Percentiles rank a stretch among this genome's conserved stretches.
Conservation (phyloP, 2,329 filamentous ascomycete genomes). For the Cercospora sp. region DNA sequence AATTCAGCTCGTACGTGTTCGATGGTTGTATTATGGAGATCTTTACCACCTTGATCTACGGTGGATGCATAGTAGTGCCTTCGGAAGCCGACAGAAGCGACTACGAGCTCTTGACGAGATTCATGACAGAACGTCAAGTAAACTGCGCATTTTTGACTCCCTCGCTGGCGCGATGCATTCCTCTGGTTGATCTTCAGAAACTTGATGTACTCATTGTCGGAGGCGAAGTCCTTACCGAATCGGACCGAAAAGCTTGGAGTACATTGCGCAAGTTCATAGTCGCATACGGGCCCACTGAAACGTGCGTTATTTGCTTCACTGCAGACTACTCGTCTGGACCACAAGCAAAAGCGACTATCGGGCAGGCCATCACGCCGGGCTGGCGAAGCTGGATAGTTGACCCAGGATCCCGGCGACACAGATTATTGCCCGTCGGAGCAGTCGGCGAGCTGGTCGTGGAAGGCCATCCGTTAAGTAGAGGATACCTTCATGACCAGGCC, state of each 20-base stretch:
- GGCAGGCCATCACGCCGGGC: constrained; percentile 4
- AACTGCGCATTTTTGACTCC: constrained; percentile 15
- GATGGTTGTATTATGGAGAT: constrained; percentile 41
- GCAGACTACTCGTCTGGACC: not conserved
- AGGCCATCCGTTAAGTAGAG: constrained; percentile 15
- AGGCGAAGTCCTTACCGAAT: constrained; percentile 9
- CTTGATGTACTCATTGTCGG: constrained; percentile 10
- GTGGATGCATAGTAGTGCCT: constrained; percentile 10
- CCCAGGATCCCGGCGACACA: not conserved
- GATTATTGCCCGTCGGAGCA: not conserved
- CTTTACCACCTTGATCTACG: constrained; percentile 32
- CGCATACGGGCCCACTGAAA: constrained; percentile 21
- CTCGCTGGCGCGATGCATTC: not conserved
- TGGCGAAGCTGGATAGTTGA: constrained; percentile 6
- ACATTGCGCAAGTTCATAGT: constrained; percentile 5
- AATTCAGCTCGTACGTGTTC: constrained; percentile 12
- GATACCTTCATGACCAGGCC: constrained; percentile 5
- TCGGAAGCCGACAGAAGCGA: not conserved
- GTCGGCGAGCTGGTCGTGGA: constrained; percentile 17
- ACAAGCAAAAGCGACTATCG: constrained; percentile 9
- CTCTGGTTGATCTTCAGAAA: not conserved
- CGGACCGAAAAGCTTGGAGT: not conserved
- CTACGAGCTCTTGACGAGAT: constrained; percentile 3
- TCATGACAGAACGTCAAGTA: not conserved
- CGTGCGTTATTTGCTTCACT: constrained; percentile 14